phyloP scores from a whole-genome alignment of 164 flowering plant species.

The Platanus orientalis region DNA sequence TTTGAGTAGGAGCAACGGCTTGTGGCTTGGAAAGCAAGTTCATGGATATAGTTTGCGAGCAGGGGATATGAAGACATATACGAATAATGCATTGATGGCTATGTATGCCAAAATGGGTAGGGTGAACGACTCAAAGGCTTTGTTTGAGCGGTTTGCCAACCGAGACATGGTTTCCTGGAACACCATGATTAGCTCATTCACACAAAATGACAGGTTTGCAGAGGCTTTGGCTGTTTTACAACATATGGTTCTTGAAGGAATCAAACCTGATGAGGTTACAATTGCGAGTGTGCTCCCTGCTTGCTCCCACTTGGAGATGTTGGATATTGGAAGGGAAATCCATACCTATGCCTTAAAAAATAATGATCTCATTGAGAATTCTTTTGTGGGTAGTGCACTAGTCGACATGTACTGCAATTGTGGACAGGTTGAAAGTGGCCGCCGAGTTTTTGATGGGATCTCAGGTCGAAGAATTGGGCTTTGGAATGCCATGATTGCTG shows the following conservation, averaged over 20 bases:
- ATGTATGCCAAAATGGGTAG: conserved; percentile 71
- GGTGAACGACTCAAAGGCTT: conserved; percentile 33
- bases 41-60: conserved; percentile 54
- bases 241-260: conserved; percentile 43
- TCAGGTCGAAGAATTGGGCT: conserved; percentile 37
- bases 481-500: conserved; percentile 87
- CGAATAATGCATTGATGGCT: conserved; percentile 62
- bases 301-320: conserved; percentile 60
- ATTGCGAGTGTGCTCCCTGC: conserved; percentile 74
- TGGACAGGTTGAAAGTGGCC: conserved; percentile 40
- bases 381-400: conserved; percentile 66
- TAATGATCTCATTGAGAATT: conserved; percentile 37
- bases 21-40: conserved; percentile 57
- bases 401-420: conserved; percentile 91
- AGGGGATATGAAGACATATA: conserved; percentile 41
- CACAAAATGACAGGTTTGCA: conserved; percentile 49
- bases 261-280: conserved; percentile 65
- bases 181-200: conserved; percentile 53
- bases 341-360: conserved; percentile 64
- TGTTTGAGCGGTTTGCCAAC: conserved; percentile 43
- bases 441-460: conserved; percentile 47
- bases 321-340: conserved; percentile 56
- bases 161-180: conserved; percentile 80
- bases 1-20: conserved; percentile 32
- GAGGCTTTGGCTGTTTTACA: conserved; percentile 50